Conservation (phyloP, 106 monocot species). For the Dendrobium huoshanense region DNA sequence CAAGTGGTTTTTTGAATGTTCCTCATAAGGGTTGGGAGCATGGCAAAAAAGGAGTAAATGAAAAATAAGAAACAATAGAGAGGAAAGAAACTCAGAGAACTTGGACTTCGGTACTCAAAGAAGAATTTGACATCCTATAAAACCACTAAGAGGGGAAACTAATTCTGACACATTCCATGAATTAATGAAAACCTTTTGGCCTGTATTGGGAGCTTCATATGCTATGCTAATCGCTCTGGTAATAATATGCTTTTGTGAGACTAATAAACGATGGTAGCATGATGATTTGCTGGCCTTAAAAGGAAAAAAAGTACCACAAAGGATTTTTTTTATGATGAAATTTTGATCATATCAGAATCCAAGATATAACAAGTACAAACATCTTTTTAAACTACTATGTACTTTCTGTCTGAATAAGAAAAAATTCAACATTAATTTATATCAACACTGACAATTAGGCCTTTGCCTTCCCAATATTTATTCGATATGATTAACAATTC, state of each 20-base stretch:
- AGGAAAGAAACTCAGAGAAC: background rate
- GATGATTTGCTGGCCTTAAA: background rate
- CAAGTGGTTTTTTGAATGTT: background rate
- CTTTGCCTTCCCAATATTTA: background rate
- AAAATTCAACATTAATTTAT: background rate
- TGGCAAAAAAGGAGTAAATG: background rate
- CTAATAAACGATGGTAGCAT: background rate
- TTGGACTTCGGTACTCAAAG: background rate
- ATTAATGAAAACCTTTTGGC: background rate
- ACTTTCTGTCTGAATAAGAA: background rate
- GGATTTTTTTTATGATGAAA: background rate
- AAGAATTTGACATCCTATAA: background rate
- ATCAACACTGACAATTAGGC: background rate
- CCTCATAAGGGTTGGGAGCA: background rate
- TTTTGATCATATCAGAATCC: background rate
- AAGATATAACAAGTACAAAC: background rate
- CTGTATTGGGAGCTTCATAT: background rate
- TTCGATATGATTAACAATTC: background rate
- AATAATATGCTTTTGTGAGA: background rate
- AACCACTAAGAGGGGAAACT: background rate
- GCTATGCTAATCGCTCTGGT: background rate
- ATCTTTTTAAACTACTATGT: background rate
- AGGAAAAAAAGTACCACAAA: background rate
- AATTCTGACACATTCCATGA: background rate
- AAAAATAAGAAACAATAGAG: background rate